Percentiles rank a stretch among this genome's conserved stretches.
phyloP scores from a whole-genome alignment of 108 stramenopile species.

The Craspedostauros australis region DNA sequence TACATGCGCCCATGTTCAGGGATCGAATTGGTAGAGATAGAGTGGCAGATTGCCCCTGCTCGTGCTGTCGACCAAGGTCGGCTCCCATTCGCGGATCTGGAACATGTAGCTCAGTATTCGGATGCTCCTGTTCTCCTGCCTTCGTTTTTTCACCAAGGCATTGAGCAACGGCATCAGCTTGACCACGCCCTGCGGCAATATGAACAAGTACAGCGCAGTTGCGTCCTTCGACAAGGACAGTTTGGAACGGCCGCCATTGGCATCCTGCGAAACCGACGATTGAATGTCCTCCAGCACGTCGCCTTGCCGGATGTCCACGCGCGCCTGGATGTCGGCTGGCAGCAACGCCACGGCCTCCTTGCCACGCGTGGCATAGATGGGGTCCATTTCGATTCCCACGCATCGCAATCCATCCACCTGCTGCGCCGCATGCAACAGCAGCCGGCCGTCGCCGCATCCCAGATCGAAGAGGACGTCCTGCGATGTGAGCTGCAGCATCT shows the following conservation, averaged over 20 bases:
- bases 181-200: constrained; percentile 72
- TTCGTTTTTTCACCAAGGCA: constrained; percentile 28
- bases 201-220: constrained; percentile 77
- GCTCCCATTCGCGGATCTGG: constrained; percentile 58
- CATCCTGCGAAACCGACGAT: too few relatives aligned
- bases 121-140: constrained; percentile 23
- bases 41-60: constrained; percentile 44
- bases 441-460: constrained; percentile 82
- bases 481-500: constrained; percentile 26
- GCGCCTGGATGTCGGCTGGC: constrained; percentile 7
- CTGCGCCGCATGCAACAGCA: constrained; percentile 53
- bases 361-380: constrained; percentile 37
- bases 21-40: constrained; percentile 45
- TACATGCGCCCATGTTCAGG: too few relatives aligned
- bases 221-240: constrained; percentile 57
- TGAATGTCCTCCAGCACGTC: constrained; percentile 50
- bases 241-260: constrained; percentile 15
- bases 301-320: constrained; percentile 48
- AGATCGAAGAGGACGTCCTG: constrained; percentile 78
- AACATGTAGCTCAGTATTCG: constrained; percentile 70
- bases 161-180: constrained; percentile 53
- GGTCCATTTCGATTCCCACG: constrained; percentile 75
- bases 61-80: constrained; percentile 36
- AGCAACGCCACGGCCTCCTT: constrained; percentile 11
- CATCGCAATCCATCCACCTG: constrained; percentile 31